Base-by-base conservation (phyloP, 176 grass and related monocot species). In the Raddia distichophylla region DNA sequence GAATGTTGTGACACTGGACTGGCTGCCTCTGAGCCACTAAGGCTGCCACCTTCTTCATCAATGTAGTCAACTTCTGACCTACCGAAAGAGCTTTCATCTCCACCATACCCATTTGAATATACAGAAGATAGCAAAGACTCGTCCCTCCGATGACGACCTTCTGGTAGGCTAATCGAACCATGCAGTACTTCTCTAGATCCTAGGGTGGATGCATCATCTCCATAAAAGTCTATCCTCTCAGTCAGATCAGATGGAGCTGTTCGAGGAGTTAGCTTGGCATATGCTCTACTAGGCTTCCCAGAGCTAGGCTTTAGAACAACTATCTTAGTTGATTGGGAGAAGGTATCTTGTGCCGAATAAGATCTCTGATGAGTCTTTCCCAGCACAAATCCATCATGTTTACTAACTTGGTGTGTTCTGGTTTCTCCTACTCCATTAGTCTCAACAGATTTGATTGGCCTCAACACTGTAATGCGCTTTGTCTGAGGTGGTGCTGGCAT, bases 81-180 rank as follows among this genome's bases (percentile, higher is more conserved):
- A 86, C 84, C 67, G 46, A 99, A 89, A 80, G 96, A 95, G 67
- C 96, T 99, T 49, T 90, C 93, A 80, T 99, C 96, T 66, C 89
- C 93, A 80, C 85, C 85, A 86, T 91, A 99, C 54, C 96, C 90
- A 91, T 95, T 95, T 83, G 96, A 99, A 59, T 86, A 91, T 58
- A 91, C 81, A 72, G 91, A 93, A 88, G 93, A 99, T 74, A 95
- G 63, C 76, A 99, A 79, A 13, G 96, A 99, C 71, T 99, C 96
- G 57, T 98, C 96, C 64, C 73, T 84, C 71, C 74, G 80, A 80
- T 93, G 86, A 15, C 64, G 75, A 84, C 75, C 35, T 20, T 86
- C 70, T 85, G 69, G 77, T 22, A 63, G 42, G 57, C 70, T 79
- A 81, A 68, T 47, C 45, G 19, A 78, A 43, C 52, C 74, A 67